Base-by-base conservation (phyloP, 192 early-diverging fungal genomes). In the Coemansia pectinata region DNA sequence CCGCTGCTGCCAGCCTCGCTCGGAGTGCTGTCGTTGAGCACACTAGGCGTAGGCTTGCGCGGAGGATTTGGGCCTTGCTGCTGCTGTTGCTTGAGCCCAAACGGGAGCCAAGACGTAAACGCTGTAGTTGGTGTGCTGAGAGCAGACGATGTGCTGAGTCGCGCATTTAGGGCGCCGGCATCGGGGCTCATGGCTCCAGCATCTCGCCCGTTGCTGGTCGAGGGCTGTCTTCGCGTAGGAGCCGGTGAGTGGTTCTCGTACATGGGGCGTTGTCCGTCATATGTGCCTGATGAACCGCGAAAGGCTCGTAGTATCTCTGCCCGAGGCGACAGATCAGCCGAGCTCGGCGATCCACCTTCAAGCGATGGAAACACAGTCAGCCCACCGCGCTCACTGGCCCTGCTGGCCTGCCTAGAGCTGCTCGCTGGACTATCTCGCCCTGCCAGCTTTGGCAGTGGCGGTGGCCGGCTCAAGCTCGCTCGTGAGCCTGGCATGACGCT, bases 1-100 rank as follows among this genome's bases (percentile, higher is more conserved):
- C 80, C 76, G 41, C 80, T 69, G 66, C 79, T 82, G 59, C 79
- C 74, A 17, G 67, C 58, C 12, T 82, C 80, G 55, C 73, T 80
- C 11, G 63, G 45, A 1, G 78, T 39, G 7, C 55, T 57, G 27
- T 59, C 66, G 53, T 53, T 71, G 69, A 40, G 62, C 29, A 58
- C 42, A 34, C 67, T 69, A 21, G 27, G 44, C 4, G 59, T 39
- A 19, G 67, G 58, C 59, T 47, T 60, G 21, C 67, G 67, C n/a
- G 58, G 33, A 1, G 45, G 25, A 27, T 38, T 29, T 17, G 60
- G n/a, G 4, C 42, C 67, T 27, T 48, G 73, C 17, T 69, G 69
- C 17, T 57, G 58, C 34, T 71, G 71, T 55, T 60, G 62, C 19
- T 65, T 53, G 31, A 42, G 31, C 6, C 71, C 69, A 59, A 83